phyloP scores from a whole-genome alignment of 768 basidiomycete genomes.

The Daedalea quercina region DNA sequence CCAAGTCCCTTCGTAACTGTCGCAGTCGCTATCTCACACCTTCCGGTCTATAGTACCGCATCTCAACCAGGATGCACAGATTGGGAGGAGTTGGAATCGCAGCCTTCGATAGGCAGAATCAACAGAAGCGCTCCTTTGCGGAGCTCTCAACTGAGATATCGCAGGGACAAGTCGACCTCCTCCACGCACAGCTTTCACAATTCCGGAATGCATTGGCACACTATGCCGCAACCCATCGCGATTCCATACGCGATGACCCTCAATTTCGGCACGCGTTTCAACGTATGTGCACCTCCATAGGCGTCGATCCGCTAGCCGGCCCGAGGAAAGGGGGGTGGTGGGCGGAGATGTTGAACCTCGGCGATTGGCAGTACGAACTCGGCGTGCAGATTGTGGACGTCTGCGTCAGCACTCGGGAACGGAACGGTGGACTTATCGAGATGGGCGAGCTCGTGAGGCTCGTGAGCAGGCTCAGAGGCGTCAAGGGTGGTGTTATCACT shows the following conservation, averaged over 20 bases:
- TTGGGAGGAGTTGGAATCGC: slow-evolving; percentile 81
- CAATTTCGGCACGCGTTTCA: slow-evolving; percentile 89
- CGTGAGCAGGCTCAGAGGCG: slow-evolving; percentile 69
- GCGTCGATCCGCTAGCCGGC: slow-evolving; percentile 90
- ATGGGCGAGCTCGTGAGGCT: slow-evolving; percentile 78
- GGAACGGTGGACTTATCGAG: slow-evolving; percentile 91
- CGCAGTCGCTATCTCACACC: too few relatives aligned
- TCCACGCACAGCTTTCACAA: slow-evolving; percentile 75
- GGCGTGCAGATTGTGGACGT: slow-evolving; percentile 94
- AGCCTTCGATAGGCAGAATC: slow-evolving; percentile 83
- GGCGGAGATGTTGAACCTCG: slow-evolving; percentile 80
- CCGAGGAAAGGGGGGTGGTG: slow-evolving; percentile 85
- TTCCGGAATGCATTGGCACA: slow-evolving; percentile 75
- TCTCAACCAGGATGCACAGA: slow-evolving; percentile 51
- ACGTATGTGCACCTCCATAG: slow-evolving; percentile 92
- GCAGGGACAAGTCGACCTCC: slow-evolving; percentile 64
- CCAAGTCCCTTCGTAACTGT: too few relatives aligned
- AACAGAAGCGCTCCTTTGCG: slow-evolving; percentile 74
- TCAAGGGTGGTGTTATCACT: slow-evolving; percentile 62
- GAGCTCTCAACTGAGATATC: slow-evolving; percentile 77
- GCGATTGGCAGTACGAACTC: slow-evolving; percentile 95
- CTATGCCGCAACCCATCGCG: slow-evolving; percentile 81
- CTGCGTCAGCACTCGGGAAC: slow-evolving; percentile 79
- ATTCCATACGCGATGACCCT: slow-evolving; percentile 78
- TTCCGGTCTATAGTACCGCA: too few relatives aligned